phyloP scores from a whole-genome alignment of 345 rosid species.

The Eucalyptus pauciflora region DNA sequence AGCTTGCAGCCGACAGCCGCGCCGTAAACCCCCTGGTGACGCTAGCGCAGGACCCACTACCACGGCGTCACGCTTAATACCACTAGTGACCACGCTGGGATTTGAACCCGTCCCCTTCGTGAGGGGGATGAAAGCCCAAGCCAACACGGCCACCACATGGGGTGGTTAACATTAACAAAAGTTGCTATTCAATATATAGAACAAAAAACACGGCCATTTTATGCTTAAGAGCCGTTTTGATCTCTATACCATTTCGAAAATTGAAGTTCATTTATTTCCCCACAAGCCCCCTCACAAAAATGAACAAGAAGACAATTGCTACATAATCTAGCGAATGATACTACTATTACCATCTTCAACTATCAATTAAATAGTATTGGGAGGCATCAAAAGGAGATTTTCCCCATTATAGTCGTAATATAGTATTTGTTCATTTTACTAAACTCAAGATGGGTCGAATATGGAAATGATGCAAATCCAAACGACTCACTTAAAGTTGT shows the following conservation, averaged over 20 bases:
- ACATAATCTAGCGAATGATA: neutral
- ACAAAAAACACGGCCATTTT: neutral
- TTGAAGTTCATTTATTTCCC: neutral
- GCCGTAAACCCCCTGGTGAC: too few species aligned
- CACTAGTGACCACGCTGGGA: too few species aligned
- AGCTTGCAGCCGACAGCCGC: too few species aligned
- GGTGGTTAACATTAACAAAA: neutral
- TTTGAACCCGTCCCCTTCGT: too few species aligned
- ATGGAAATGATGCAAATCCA: neutral
- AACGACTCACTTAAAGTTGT: neutral
- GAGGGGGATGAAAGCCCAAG: neutral
- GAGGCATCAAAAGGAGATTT: neutral
- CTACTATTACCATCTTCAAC: neutral
- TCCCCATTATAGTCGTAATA: neutral
- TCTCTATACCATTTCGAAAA: neutral
- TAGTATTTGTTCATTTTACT: neutral
- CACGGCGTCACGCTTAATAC: too few species aligned
- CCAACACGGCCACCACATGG: neutral
- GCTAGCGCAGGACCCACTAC: too few species aligned
- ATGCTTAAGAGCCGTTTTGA: fast-evolving
- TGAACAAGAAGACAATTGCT: neutral
- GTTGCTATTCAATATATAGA: neutral
- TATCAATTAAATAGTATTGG: neutral
- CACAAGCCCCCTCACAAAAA: neutral
- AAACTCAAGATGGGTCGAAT: neutral